Evolutionary conservation across 768 basidiomycete species (phyloP).

Genomic region (Calocera viscosa): DNA sequence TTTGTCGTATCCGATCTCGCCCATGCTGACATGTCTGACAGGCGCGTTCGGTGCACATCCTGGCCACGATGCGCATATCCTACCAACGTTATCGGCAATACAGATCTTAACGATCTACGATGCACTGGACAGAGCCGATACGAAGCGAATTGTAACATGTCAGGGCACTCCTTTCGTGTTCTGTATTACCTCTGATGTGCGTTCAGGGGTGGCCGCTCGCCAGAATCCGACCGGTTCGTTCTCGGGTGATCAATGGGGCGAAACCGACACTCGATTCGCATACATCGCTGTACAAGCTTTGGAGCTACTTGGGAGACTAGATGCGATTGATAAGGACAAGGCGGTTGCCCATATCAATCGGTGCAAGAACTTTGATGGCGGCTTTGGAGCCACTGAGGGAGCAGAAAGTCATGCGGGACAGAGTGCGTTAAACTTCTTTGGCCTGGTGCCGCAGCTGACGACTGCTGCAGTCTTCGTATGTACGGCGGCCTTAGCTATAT

Average conservation of each 20-base stretch:
- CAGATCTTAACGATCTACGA: conserved; percentile 83
- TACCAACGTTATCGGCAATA: conserved; percentile 77
- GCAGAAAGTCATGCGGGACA: conserved; percentile 89
- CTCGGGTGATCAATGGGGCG: conserved; percentile 83
- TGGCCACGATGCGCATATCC: conserved; percentile 80
- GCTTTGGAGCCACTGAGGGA: conserved; percentile 71
- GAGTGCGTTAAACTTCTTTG: conserved; percentile 37
- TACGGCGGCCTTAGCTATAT: conserved; percentile 72
- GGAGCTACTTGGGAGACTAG: conserved; percentile 64
- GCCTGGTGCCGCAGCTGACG: background rate
- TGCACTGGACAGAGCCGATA: conserved; percentile 58
- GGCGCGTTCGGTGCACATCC: conserved; percentile 90
- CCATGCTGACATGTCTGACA: conserved; percentile 25
- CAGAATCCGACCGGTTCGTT: conserved; percentile 82
- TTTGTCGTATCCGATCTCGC: background rate
- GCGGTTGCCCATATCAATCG: conserved; percentile 58
- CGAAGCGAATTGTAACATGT: conserved; percentile 18
- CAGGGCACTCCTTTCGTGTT: background rate
- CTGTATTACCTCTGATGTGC: background rate
- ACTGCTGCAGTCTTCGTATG: conserved; percentile 67
- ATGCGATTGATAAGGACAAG: conserved; percentile 50
- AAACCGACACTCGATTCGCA: conserved; percentile 79
- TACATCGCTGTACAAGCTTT: conserved; percentile 79
- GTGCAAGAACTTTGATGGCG: conserved; percentile 92
- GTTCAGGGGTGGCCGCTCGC: conserved; percentile 64